Base-by-base conservation (phyloP, 306 rosid species). In the Malus domestica region DNA sequence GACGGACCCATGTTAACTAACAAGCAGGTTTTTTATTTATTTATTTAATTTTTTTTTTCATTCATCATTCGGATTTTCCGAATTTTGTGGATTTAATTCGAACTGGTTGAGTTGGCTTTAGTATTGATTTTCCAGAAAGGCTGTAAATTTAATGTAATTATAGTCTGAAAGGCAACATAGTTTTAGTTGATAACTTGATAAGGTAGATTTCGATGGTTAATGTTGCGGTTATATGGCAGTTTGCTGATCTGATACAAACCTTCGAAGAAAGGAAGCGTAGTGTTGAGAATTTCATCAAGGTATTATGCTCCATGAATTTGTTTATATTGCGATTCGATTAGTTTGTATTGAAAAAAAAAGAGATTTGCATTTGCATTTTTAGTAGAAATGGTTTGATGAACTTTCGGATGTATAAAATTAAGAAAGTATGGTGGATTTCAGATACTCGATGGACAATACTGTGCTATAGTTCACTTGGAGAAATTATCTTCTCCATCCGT, bases 1-100 rank as follows among this genome's bases (percentile, higher is more conserved):
- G 93, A 90, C 46, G 97, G 97, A 0, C 97, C 97, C 76, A 95
- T 95, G 97, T 76, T 95, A 64, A 76, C 81, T 10, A 95, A 92
- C 25, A 95, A 92, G 80, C 82, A 73, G 96, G 98, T 90, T n/a
- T 0, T 58, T 58, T 10, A 3, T 32, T 74, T 58, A 23, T 23
- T 23, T 23, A 23, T 23, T 23, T 23, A 23, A 23, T 10, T 4
- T 32, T 74, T 33, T 38, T 38, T 38, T 7, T 67, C 45, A 49
- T 68, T 29, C 20, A 61, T 61, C 66, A 27, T 76, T 35, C 46
- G 19, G 15, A 33, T 33, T 35, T 66, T 66, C 10, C 23, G 25
- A 33, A 2, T 66, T 66, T 20, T 14, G 27, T 9, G 18, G 27
- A 35, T 66, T 19, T 38, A 19, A 33, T 1, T 63, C 33, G 68